Percentiles rank a stretch among this genome's conserved stretches.
Evolutionary conservation across 1,139 yeast genomes (phyloP).

Genomic region (Scheffersomyces lignicola): DNA sequence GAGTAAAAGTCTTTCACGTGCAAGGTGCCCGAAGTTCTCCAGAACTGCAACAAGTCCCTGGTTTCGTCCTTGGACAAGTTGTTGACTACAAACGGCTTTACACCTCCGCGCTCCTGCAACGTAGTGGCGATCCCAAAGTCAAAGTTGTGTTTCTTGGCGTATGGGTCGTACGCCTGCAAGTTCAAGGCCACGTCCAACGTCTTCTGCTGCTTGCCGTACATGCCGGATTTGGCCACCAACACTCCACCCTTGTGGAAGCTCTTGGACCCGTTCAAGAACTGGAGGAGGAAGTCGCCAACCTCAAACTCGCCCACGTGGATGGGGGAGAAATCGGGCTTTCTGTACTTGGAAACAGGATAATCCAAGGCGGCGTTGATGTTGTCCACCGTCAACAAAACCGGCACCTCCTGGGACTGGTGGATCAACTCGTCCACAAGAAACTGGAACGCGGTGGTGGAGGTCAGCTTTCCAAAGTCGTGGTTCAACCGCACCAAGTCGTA

Average conservation of each 20-base stretch:
- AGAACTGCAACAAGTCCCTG: slow-evolving; percentile 51
- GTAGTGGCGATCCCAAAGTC: slow-evolving; percentile 55
- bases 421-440: slow-evolving; percentile 56
- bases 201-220: slow-evolving; percentile 17
- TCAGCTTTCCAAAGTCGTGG: slow-evolving; percentile 40
- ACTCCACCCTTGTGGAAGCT: slow-evolving; percentile 63
- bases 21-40: slow-evolving; percentile 56
- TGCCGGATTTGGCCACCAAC: slow-evolving; percentile 56
- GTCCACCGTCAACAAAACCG: slow-evolving; percentile 74
- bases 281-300: slow-evolving; percentile 59
- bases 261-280: slow-evolving; percentile 55
- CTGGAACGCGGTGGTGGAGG: slow-evolving; percentile 43
- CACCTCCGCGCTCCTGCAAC: slow-evolving; percentile 47
- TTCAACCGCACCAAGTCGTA: slow-evolving; percentile 38
- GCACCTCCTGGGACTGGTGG: slow-evolving; percentile 43
- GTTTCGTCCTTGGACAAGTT: slow-evolving; percentile 58
- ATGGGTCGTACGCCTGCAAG: slow-evolving; percentile 55
- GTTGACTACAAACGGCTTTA: slow-evolving; percentile 47
- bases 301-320: slow-evolving; percentile 68
- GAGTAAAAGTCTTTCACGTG: slow-evolving; percentile 41
- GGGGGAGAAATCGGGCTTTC: slow-evolving; percentile 54
- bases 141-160: slow-evolving; percentile 49
- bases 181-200: slow-evolving; percentile 68
- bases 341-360: slow-evolving; percentile 58
- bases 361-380: slow-evolving; percentile 68